phyloP scores from a whole-genome alignment of 352 stramenopile genomes.

The Phytopythium cucurbitacearum region DNA sequence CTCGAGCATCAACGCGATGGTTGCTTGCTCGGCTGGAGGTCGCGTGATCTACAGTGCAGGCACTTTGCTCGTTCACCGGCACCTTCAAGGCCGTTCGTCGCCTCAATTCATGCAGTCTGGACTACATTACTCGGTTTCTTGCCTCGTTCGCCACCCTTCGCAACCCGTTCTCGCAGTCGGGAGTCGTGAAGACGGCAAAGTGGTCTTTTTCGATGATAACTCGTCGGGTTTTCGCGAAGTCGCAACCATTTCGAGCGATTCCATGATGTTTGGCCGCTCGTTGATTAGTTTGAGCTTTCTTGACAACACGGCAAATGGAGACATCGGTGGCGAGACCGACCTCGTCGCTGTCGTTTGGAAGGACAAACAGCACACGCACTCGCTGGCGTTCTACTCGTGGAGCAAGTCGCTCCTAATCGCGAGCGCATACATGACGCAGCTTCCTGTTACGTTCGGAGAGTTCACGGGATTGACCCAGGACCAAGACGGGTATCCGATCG shows the following conservation, averaged over 20 bases:
- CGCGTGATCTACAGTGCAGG: constrained; percentile 34
- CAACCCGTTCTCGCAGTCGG: constrained; percentile 36
- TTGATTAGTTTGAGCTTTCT: constrained; percentile 28
- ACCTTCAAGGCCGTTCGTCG: constrained; percentile 25
- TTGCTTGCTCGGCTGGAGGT: constrained; percentile 24
- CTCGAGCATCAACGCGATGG: constrained; percentile 38
- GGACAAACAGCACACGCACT: constrained; percentile 33
- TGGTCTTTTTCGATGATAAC: constrained; percentile 19
- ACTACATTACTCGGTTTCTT: constrained; percentile 37
- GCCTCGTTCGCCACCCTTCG: constrained; percentile 44
- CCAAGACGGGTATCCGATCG: constrained; percentile 1
- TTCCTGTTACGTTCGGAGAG: constrained; percentile 56
- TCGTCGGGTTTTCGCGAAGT: background rate
- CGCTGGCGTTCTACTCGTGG: constrained; percentile 41
- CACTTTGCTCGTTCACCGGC: constrained; percentile 34
- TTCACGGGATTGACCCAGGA: constrained; percentile 19
- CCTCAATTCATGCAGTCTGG: constrained; percentile 29
- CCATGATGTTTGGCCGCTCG: background rate
- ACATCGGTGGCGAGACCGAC: constrained; percentile 21
- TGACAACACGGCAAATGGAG: constrained; percentile 9
- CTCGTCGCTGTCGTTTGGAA: constrained; percentile 58
- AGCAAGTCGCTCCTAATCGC: constrained; percentile 25
- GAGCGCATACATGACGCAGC: constrained; percentile 39
- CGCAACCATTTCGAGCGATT: background rate
- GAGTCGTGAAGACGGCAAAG: constrained; percentile 24